Base-by-base conservation (phyloP, 2,329 filamentous ascomycete species). In the Pseudogymnoascus sp. region DNA sequence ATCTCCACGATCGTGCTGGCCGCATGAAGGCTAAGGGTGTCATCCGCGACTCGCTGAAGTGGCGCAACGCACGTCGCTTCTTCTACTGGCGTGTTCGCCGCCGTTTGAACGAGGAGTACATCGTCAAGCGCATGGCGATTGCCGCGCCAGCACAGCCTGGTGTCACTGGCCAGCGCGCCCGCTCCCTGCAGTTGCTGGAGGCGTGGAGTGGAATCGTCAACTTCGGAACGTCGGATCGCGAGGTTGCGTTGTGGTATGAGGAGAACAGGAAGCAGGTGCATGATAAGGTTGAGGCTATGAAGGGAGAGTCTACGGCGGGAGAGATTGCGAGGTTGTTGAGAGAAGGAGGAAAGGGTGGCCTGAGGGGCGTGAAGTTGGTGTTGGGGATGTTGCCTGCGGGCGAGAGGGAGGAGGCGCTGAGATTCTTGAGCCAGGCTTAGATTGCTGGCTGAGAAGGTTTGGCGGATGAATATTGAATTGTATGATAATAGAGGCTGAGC, bases 11-110 rank as follows among this genome's bases (percentile, higher is more conserved):
- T 76, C 92, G 94, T 55, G 88, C 94, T 45, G 94, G 92, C 64
- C 91, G 94, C 77, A 99, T 99, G 94, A 86, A 96, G 80, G 94
- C 94, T 76, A 99, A 99, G 87, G 89, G 92, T 65, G 87, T 89
- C 62, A 96, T 99, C 71, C 91, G 94, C 66, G 84, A 89, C 70
- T 79, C 86, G 10, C 82, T 99, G 40, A 84, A 88, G 71, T 97
- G 93, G 94, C 82, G 85, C 74, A 89, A 96, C 70, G 87, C 93
- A 8, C 88, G 94, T 67, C 88, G 93, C 73, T 97, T 94, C 90
- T 97, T 99, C 83, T 99, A 97, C 88, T 99, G 95, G 94, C 93
- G 94, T 77, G 87, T 97, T 65, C 92, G 95, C 76, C 89, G 94
- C 74, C 87, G 94, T 78, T 83, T 99, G 73, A 97, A 95, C 77